These are phyloP conservation scores for Alternaria sp. DNA, from an alignment of 2,329 filamentous ascomycete genomes.

Conservation along the genomic window DNA sequence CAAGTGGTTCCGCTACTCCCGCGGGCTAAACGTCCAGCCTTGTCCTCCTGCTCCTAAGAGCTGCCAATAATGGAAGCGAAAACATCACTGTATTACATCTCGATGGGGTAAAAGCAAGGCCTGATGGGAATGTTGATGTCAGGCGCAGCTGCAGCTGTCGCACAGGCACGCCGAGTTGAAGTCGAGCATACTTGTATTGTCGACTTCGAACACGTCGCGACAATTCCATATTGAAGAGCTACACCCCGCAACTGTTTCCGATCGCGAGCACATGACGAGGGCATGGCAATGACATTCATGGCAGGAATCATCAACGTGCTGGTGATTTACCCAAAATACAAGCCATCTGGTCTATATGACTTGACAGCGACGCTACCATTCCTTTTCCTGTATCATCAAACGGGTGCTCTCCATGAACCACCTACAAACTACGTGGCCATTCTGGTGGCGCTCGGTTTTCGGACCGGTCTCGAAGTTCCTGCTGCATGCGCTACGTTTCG, in stretches of 20 bases:
- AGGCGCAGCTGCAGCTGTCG: not conserved
- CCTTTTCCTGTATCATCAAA: constrained; percentile 6
- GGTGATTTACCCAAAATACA: not conserved
- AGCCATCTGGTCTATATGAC: not conserved
- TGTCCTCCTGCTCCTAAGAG: not conserved
- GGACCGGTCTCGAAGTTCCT: constrained; percentile 13
- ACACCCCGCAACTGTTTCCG: not conserved
- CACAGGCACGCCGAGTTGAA: not conserved
- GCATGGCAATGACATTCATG: not conserved
- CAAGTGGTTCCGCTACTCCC: not conserved
- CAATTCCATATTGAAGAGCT: constrained; percentile 1
- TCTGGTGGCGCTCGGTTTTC: not conserved
- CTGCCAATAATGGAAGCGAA: not conserved
- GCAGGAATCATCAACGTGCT: not conserved
- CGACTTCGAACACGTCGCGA: not conserved
- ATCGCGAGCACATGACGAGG: not conserved
- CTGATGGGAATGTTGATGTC: not conserved
- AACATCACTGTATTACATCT: not conserved
- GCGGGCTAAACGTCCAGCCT: not conserved
- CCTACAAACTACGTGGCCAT: constrained; percentile 7
- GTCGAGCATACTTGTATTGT: not conserved
- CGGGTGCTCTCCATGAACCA: constrained; percentile 1
- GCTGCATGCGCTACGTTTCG: constrained; percentile 18
- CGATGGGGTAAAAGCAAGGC: not conserved
- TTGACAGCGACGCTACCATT: not conserved